Conservation (phyloP, 768 basidiomycete genomes). For the Leucosporidium creatinivorum region DNA sequence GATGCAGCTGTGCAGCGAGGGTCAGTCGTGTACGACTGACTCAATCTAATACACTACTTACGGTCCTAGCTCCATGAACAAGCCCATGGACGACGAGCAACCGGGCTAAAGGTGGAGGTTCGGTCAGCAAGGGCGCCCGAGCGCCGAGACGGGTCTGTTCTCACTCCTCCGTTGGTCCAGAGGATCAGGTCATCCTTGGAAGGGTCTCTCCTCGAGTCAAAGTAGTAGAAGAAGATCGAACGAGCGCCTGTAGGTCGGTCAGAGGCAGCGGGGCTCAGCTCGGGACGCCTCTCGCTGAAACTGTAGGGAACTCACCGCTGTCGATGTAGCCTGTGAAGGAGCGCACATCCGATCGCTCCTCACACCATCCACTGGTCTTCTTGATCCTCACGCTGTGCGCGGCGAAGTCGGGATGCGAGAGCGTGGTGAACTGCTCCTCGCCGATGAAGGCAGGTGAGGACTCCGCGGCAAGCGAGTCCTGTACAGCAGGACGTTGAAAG, state of each 20-base stretch:
- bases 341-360: background rate
- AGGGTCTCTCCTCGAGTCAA: slow-evolving; percentile 9
- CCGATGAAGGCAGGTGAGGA: background rate
- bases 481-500: background rate
- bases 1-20: slow-evolving; percentile 46
- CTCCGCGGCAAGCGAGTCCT: background rate
- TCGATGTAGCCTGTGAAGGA: slow-evolving; percentile 2
- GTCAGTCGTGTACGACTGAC: no score
- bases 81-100: slow-evolving; percentile 53
- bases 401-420: slow-evolving; percentile 1
- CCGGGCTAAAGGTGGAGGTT: slow-evolving; percentile 15
- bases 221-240: slow-evolving; percentile 13
- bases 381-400: slow-evolving; percentile 8
- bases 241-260: background rate
- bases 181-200: slow-evolving; percentile 10
- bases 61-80: slow-evolving; percentile 77
- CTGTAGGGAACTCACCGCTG: background rate
- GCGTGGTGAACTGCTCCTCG: background rate
- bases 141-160: background rate
- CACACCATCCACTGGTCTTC: slow-evolving; percentile 3
- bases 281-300: no score
- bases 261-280: no score
- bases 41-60: background rate
- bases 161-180: slow-evolving; percentile 19
- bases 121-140: background rate